phyloP scores from a whole-genome alignment of 176 grass and related monocot species.

The Calamus simplicifolius region DNA sequence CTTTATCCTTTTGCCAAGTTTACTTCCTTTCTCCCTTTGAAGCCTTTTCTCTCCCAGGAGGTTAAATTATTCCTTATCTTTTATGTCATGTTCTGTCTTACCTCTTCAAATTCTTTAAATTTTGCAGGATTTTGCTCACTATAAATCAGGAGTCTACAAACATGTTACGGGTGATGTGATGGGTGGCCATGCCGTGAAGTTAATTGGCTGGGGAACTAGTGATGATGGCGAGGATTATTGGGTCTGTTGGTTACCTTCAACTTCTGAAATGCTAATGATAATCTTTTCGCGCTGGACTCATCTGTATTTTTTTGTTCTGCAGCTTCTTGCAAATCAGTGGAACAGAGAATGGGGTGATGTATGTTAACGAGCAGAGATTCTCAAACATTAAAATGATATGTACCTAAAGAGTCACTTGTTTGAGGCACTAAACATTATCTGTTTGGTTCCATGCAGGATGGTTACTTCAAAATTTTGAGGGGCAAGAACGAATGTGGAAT shows the following conservation, averaged over 20 bases:
- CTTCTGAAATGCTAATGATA: not conserved
- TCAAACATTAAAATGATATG: not conserved
- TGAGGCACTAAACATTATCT: no score
- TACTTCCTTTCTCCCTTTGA: no score
- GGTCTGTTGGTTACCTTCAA: constrained; percentile 33
- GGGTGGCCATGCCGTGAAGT: constrained; percentile 87
- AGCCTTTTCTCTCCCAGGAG: no score
- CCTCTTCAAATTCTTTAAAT: constrained; percentile 3
- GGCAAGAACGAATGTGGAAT: constrained; percentile 79
- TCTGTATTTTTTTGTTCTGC: constrained; percentile 17
- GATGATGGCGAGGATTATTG: constrained; percentile 87
- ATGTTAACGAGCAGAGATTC: constrained; percentile 27
- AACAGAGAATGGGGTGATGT: constrained; percentile 95
- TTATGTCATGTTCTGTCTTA: no score
- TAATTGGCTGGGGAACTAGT: constrained; percentile 92
- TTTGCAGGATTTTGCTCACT: constrained; percentile 86
- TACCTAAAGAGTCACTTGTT: no score
- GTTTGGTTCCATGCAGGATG: constrained; percentile 40
- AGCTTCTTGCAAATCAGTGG: constrained; percentile 98
- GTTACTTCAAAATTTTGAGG: constrained; percentile 87
- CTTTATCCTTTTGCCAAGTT: no score
- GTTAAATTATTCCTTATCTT: no score
- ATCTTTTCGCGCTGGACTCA: not conserved
- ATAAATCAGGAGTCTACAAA: constrained; percentile 96
- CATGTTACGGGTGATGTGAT: constrained; percentile 61